These are phyloP conservation scores for Aureobasidium vineae DNA, from an alignment of 2,329 filamentous ascomycete genomes.

Conservation along the genomic window DNA sequence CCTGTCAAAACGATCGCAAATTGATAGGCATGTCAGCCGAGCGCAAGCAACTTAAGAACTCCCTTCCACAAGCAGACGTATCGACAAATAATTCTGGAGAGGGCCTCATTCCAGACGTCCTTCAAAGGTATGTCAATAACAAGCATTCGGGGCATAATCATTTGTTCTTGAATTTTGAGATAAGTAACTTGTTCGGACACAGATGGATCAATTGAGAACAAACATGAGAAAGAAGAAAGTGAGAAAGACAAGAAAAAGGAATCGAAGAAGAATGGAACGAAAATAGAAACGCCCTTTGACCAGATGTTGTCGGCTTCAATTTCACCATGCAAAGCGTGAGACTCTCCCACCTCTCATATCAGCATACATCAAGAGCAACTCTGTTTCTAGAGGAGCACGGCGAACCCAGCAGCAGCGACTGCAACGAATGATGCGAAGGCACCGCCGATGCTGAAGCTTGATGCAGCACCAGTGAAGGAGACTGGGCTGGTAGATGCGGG, in stretches of 20 bases:
- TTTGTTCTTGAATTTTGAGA: slow-evolving; percentile 5
- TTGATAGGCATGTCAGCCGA: no score
- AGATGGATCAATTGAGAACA: slow-evolving; percentile 10
- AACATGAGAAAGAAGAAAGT: not conserved
- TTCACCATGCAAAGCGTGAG: not conserved
- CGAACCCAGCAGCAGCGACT: slow-evolving; percentile 16
- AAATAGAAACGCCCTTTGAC: slow-evolving; percentile 7
- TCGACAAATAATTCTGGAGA: no score
- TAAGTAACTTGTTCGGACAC: slow-evolving; percentile 1
- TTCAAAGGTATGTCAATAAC: no score
- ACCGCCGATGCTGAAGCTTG: slow-evolving; percentile 19
- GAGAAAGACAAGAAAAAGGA: not conserved
- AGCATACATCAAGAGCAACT: not conserved
- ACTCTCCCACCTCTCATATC: not conserved
- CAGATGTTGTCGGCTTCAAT: not conserved
- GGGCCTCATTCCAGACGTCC: no score
- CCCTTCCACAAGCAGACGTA: no score
- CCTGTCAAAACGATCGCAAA: no score
- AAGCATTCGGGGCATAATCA: slow-evolving; percentile 6
- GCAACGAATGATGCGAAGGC: slow-evolving; percentile 6
- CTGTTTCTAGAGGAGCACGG: slow-evolving; percentile 21
- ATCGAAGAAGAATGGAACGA: slow-evolving; percentile 4
- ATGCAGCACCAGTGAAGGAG: slow-evolving; percentile 27
- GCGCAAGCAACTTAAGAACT: no score
- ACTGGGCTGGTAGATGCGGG: slow-evolving; percentile 26